Conservation (phyloP, 2,329 filamentous ascomycete genomes). For the Nemania abortiva region DNA sequence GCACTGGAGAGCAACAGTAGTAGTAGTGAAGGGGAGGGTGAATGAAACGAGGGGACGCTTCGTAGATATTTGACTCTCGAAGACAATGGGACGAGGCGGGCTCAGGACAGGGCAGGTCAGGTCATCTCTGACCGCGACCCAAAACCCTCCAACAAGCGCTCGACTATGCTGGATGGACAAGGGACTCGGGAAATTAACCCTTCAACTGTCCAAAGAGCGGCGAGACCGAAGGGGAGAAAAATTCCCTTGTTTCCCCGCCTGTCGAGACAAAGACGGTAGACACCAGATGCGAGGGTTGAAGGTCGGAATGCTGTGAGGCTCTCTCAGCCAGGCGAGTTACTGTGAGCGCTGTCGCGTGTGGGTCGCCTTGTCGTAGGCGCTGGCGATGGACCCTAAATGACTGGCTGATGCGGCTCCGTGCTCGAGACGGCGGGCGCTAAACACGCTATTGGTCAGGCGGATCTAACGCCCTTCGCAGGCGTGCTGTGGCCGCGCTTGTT, state of each 20-base stretch:
- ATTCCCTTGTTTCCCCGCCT: slow-evolving; percentile 26
- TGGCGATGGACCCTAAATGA: slow-evolving; percentile 16
- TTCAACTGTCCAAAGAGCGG: slow-evolving; percentile 6
- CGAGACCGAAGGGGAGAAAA: slow-evolving; percentile 11
- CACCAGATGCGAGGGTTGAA: slow-evolving; percentile 10
- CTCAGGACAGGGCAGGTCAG: slow-evolving; percentile 1
- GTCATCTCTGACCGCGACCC: not conserved
- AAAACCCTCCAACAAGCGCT: slow-evolving; percentile 26
- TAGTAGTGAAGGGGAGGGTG: not conserved
- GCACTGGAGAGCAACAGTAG: not conserved
- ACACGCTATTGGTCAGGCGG: slow-evolving; percentile 15
- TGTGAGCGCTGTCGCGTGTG: not conserved
- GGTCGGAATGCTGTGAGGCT: slow-evolving; percentile 9
- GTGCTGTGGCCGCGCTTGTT: slow-evolving; percentile 27
- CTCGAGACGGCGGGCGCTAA: slow-evolving; percentile 35
- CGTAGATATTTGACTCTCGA: slow-evolving; percentile 37
- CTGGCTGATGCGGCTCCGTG: slow-evolving; percentile 29
- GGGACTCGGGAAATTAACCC: not conserved
- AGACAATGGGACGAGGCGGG: slow-evolving; percentile 32
- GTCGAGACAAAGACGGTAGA: slow-evolving; percentile 24
- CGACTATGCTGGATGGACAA: slow-evolving; percentile 11
- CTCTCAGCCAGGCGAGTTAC: slow-evolving; percentile 29
- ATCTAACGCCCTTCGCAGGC: not conserved
- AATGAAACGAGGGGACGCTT: slow-evolving; percentile 22
- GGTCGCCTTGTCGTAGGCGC: slow-evolving; percentile 26